Evolutionary conservation across 2,329 filamentous ascomycete genomes (phyloP).

Genomic region (Chaetomiaceae sp.): DNA sequence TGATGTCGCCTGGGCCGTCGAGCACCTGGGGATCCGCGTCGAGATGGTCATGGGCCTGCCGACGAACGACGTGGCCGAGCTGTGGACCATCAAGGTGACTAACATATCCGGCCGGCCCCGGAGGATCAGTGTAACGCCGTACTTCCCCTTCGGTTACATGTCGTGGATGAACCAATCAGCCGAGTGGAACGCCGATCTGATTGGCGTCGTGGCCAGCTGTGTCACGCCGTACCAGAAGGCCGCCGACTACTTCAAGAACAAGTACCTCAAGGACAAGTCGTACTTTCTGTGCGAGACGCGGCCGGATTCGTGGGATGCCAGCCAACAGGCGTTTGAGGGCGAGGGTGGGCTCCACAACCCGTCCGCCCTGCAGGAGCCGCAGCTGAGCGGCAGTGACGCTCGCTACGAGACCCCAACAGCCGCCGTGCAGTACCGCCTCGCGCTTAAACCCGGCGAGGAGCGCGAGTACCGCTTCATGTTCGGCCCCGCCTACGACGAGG

Average conservation of each 20-base stretch:
- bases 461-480: conserved; percentile 51
- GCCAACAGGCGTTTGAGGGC: conserved; percentile 49
- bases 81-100: conserved; percentile 50
- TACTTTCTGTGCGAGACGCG: conserved; percentile 51
- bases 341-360: conserved; percentile 52
- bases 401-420: conserved; percentile 52
- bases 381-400: conserved; percentile 44
- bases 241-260: conserved; percentile 53
- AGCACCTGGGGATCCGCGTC: conserved; percentile 46
- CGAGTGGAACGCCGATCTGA: conserved; percentile 45
- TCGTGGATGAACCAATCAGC: conserved; percentile 59
- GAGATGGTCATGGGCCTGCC: conserved; percentile 49
- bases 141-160: conserved; percentile 57
- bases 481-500: conserved; percentile 49
- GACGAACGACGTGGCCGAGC: conserved; percentile 49
- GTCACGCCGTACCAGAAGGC: conserved; percentile 55
- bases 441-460: conserved; percentile 36
- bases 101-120: conserved; percentile 43
- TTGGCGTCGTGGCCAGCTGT: conserved; percentile 47
- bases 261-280: conserved; percentile 52
- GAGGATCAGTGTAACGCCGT: conserved; percentile 49
- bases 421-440: conserved; percentile 46
- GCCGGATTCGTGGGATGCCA: conserved; percentile 49
- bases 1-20: conserved; percentile 50
- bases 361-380: conserved; percentile 34